phyloP scores from a whole-genome alignment of 345 rosid genomes.

The Gynandropsis gynandra region DNA sequence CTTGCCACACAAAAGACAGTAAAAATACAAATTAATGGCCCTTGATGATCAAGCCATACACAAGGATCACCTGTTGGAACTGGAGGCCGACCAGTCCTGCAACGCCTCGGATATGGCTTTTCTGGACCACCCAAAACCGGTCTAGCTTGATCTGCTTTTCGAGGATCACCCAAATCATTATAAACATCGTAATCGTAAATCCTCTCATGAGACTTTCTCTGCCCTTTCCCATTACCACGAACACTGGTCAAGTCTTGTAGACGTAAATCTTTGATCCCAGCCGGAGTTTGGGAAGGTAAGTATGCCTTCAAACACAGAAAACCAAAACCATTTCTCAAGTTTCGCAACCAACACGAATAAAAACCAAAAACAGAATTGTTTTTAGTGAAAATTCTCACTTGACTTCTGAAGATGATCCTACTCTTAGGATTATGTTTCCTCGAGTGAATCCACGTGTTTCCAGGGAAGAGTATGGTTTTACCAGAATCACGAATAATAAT shows the following conservation, averaged over 20 bases:
- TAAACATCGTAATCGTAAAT: constrained; percentile 73
- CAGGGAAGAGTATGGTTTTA: constrained; percentile 59
- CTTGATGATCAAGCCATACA: not conserved
- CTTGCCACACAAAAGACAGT: no score
- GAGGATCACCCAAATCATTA: constrained; percentile 86
- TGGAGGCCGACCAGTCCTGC: constrained; percentile 84
- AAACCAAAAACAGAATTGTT: not conserved
- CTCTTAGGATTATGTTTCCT: constrained; percentile 55
- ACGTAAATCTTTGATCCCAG: constrained; percentile 64
- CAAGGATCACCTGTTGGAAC: constrained; percentile 42
- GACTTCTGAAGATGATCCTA: constrained; percentile 75
- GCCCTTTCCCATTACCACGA: constrained; percentile 69
- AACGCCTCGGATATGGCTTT: constrained; percentile 86
- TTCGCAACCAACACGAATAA: constrained; percentile 4
- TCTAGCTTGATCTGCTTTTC: constrained; percentile 54
- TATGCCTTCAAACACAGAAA: constrained; percentile 54
- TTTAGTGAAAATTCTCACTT: constrained; percentile 35
- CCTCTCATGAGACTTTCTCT: constrained; percentile 66
- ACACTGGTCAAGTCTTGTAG: constrained; percentile 57
- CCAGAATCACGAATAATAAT: constrained; percentile 56
- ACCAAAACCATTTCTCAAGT: no score
- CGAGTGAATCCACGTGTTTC: constrained; percentile 82
- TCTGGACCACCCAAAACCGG: constrained; percentile 54
- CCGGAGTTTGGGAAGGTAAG: constrained; percentile 66
- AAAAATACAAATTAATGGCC: not conserved